phyloP scores from a whole-genome alignment of 176 grass and related monocot species.

The Oryza brachyantha region DNA sequence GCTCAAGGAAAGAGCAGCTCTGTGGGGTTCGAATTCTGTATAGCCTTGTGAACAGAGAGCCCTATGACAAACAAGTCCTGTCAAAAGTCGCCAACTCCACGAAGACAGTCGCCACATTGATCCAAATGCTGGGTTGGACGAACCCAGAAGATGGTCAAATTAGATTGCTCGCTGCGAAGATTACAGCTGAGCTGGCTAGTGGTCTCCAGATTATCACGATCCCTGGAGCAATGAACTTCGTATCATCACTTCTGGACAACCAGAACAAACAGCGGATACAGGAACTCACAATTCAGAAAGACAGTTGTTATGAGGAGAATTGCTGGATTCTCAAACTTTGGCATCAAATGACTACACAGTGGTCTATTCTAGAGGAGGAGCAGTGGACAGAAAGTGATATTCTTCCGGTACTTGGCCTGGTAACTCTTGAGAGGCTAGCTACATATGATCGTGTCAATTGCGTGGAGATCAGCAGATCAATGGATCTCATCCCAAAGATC shows the following conservation, averaged over 20 bases:
- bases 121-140: background rate
- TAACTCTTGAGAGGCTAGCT: background rate
- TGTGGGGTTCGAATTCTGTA: constrained; percentile 15
- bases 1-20: background rate
- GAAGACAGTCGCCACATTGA: background rate
- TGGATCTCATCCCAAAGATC: background rate
- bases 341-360: background rate
- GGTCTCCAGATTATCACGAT: background rate
- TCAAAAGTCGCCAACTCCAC: background rate
- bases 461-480: background rate
- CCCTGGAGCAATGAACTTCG: background rate
- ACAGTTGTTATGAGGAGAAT: background rate
- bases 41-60: background rate
- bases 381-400: background rate
- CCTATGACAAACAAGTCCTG: background rate
- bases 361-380: background rate
- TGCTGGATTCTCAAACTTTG: background rate
- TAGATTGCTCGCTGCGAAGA: background rate
- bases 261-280: background rate
- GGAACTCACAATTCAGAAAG: background rate
- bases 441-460: background rate
- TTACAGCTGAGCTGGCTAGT: background rate
- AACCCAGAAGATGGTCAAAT: background rate
- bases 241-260: constrained; percentile 11
- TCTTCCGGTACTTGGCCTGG: constrained; percentile 5